Conservation (phyloP, 129 eudicot genomes). For the Apium graveolens region DNA sequence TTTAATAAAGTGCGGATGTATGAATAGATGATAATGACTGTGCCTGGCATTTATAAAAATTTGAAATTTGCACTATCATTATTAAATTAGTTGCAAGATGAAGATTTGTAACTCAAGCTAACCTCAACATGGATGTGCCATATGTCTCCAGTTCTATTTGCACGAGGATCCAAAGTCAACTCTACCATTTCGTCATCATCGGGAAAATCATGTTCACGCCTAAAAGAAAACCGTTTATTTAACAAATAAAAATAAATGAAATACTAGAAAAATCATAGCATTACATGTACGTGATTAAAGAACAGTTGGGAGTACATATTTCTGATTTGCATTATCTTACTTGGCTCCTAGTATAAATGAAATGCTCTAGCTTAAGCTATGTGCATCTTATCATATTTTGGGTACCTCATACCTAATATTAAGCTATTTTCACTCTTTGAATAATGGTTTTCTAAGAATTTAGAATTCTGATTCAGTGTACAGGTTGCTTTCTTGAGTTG, state of each 20-base stretch:
- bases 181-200: slow-evolving; percentile 51
- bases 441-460: neutral
- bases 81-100: neutral
- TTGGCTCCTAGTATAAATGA: neutral
- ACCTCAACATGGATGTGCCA: slow-evolving; percentile 97
- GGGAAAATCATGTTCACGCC: slow-evolving; percentile 27
- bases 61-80: neutral
- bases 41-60: neutral
- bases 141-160: slow-evolving; percentile 79
- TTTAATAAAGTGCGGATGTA: neutral
- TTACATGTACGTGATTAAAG: neutral
- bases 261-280: neutral
- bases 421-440: neutral
- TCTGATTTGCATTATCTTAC: neutral
- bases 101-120: neutral
- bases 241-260: neutral
- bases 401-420: neutral
- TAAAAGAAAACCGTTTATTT: slow-evolving; percentile 8
- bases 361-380: neutral
- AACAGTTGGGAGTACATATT: neutral
- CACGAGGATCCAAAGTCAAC: slow-evolving; percentile 56
- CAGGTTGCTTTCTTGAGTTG: neutral
- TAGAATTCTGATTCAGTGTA: neutral
- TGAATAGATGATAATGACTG: neutral
- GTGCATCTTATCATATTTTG: neutral